Conservation (phyloP, 495 filamentous ascomycete species). For the Aspergillus kassunensis region DNA sequence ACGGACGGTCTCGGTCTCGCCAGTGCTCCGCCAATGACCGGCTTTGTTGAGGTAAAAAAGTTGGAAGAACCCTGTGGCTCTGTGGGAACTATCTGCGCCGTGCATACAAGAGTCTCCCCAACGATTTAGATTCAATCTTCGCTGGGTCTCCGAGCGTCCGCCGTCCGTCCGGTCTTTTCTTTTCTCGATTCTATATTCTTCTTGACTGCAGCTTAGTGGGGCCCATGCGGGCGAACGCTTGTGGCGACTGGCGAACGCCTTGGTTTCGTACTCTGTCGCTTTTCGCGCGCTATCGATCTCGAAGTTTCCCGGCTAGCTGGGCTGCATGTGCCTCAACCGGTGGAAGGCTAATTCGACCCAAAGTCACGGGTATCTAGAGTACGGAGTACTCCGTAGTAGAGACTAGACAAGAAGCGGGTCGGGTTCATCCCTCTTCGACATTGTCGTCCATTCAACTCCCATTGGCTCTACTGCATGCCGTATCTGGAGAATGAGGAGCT, state of each 20-base stretch:
- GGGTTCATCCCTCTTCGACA: constrained; percentile 1
- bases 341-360: constrained; percentile 10
- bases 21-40: constrained; percentile 9
- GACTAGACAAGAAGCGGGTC: constrained; percentile 8
- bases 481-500: constrained; percentile 16
- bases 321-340: constrained; percentile 12
- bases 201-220: constrained; percentile 9
- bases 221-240: constrained; percentile 9
- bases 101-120: constrained; percentile 7
- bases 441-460: too few relatives aligned
- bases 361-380: not conserved
- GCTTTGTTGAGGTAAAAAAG: constrained; percentile 5
- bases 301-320: constrained; percentile 6
- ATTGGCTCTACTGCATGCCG: constrained; percentile 18
- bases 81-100: constrained; percentile 8
- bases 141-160: constrained; percentile 10
- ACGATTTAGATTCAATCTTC: not conserved
- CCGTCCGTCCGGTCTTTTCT: constrained; percentile 1
- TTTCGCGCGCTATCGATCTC: constrained; percentile 13
- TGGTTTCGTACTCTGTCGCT: constrained; percentile 10
- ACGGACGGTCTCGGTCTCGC: not conserved
- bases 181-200: constrained; percentile 6
- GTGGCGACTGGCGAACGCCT: constrained; percentile 24
- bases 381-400: too few relatives aligned
- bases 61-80: constrained; percentile 10